Conservation (phyloP, 2,329 filamentous ascomycete genomes). For the Clathrospora elynae region DNA sequence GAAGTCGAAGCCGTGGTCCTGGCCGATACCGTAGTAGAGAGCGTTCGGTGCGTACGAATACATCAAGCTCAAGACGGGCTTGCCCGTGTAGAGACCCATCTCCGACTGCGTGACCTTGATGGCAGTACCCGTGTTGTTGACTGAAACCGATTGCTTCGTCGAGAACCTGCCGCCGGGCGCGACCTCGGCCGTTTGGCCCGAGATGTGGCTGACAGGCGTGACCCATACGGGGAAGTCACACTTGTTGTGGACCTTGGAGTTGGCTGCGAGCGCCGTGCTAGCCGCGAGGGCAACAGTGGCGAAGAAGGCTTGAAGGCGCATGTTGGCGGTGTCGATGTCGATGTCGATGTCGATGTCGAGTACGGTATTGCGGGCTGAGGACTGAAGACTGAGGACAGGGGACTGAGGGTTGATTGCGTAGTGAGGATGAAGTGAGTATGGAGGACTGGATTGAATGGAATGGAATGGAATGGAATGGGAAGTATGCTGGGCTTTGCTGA, state of each 20-base stretch:
- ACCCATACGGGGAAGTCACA: conserved; percentile 32
- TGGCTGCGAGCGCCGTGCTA: conserved; percentile 19
- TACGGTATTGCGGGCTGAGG: too few species aligned
- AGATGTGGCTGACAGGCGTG: conserved; percentile 20
- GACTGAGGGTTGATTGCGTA: too few species aligned
- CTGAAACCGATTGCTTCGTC: conserved; percentile 20
- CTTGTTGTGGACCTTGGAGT: conserved; percentile 31
- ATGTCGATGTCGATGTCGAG: too few species aligned
- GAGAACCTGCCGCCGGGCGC: conserved; percentile 8
- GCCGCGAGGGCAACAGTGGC: conserved; percentile 18
- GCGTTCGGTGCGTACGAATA: conserved; percentile 27
- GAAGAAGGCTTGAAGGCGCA: conserved; percentile 27
- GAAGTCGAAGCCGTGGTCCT: conserved; percentile 28
- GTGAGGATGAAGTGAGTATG: too few species aligned
- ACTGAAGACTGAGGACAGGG: too few species aligned
- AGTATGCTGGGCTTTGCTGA: neutral
- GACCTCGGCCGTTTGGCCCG: conserved; percentile 11
- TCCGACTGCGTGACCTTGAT: conserved; percentile 29
- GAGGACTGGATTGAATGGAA: neutral
- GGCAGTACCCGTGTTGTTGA: conserved; percentile 22
- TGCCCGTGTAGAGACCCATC: conserved; percentile 17
- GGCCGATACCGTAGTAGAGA: conserved; percentile 35
- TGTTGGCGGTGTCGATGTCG: conserved; percentile 5
- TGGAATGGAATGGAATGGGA: neutral
- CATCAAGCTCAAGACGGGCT: conserved; percentile 27